These are phyloP conservation scores for Elongisporangium senticosum DNA, from an alignment of 352 stramenopile genomes.

Conservation along the genomic window DNA sequence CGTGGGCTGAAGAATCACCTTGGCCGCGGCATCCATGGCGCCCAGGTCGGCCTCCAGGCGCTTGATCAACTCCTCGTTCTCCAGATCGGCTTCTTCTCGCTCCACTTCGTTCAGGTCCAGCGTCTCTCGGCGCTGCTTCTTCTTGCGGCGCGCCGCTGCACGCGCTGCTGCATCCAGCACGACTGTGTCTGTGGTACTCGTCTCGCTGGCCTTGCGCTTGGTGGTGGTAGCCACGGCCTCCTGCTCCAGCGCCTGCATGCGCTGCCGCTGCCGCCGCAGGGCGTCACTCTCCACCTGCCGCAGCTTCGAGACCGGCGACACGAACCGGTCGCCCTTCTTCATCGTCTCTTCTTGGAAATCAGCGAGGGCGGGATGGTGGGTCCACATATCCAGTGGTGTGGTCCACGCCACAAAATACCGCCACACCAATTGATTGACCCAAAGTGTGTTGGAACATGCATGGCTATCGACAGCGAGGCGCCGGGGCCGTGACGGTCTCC, in stretches of 20 bases:
- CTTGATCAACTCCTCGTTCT: slow-evolving; percentile 1
- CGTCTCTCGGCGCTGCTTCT: not conserved
- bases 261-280: not conserved
- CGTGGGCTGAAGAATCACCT: not conserved
- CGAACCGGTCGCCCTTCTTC: slow-evolving; percentile 1
- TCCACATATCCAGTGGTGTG: not conserved
- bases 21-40: not conserved
- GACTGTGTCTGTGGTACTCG: slow-evolving; percentile 3
- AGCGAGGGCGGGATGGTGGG: not conserved
- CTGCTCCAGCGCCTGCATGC: not conserved
- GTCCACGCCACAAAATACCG: not conserved
- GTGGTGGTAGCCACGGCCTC: not conserved
- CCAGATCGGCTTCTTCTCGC: slow-evolving; percentile 6
- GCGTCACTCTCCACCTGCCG: slow-evolving; percentile 1
- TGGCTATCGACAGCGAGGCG: slow-evolving; percentile 83
- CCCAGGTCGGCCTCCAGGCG: not conserved
- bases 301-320: slow-evolving; percentile 7
- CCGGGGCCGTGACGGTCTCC: slow-evolving; percentile 83
- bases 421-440: not conserved
- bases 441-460: slow-evolving; percentile 11
- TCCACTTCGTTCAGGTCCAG: not conserved
- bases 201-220: not conserved
- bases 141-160: not conserved
- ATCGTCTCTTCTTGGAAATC: not conserved
- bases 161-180: slow-evolving; percentile 1